phyloP scores from a whole-genome alignment of 331 rosid genomes.

The Ulmus americana region DNA sequence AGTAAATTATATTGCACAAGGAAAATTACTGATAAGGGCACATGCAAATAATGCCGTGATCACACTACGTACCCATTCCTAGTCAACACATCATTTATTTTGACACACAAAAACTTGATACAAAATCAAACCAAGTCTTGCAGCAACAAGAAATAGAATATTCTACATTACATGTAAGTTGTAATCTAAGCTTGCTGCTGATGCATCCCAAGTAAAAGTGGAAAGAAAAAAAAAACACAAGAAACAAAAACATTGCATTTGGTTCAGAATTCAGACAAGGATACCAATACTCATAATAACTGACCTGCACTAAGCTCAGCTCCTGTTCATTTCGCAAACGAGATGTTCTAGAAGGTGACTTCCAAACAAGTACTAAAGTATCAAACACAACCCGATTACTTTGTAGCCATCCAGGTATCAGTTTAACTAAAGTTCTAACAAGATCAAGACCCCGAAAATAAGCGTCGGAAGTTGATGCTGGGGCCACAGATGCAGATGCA shows the following conservation, averaged over 20 bases:
- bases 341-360: slow-evolving; percentile 80
- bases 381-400: slow-evolving; percentile 79
- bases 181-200: too few species aligned
- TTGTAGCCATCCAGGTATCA: slow-evolving; percentile 89
- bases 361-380: slow-evolving; percentile 83
- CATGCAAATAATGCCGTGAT: too few species aligned
- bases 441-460: slow-evolving; percentile 94
- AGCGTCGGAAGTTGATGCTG: slow-evolving; percentile 56
- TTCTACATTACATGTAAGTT: too few species aligned
- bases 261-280: background rate
- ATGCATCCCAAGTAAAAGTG: too few species aligned
- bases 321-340: slow-evolving; percentile 92
- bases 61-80: too few species aligned
- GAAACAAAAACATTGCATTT: background rate
- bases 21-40: too few species aligned
- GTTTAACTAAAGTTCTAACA: slow-evolving; percentile 75
- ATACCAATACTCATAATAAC: slow-evolving; percentile 11
- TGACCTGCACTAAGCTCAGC: slow-evolving; percentile 85
- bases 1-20: too few species aligned
- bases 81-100: too few species aligned
- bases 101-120: too few species aligned
- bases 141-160: too few species aligned
- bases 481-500: slow-evolving; percentile 25
- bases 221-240: too few species aligned
- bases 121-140: too few species aligned